Evolutionary conservation across 441 rosid species (phyloP).

Genomic region (Kokia cookei): DNA sequence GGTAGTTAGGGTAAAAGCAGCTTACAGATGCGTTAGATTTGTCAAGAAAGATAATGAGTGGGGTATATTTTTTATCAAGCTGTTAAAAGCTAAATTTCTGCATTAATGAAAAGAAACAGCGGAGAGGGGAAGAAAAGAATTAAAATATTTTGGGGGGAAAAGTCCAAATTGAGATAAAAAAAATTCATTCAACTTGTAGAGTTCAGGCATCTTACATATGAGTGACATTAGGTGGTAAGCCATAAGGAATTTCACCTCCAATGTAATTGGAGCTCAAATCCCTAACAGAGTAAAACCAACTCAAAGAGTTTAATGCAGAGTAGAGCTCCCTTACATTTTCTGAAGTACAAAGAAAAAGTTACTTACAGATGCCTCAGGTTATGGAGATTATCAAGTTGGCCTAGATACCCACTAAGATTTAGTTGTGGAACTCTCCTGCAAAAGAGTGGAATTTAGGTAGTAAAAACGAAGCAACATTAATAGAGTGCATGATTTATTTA

Average conservation of each 20-base stretch:
- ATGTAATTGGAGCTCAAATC: slow-evolving; percentile 78
- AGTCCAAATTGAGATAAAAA: neutral
- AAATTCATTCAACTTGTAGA: neutral
- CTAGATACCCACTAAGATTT: slow-evolving; percentile 63
- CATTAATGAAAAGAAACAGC: neutral
- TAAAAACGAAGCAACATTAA: neutral
- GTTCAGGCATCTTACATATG: slow-evolving; percentile 55
- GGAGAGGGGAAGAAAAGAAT: neutral
- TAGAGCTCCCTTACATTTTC: slow-evolving; percentile 4
- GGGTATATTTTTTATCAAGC: slow-evolving; percentile 61
- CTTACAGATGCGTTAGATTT: slow-evolving; percentile 67
- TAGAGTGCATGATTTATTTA: neutral
- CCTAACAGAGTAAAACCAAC: slow-evolving; percentile 31
- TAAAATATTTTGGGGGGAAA: slow-evolving; percentile 2
- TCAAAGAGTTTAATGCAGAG: slow-evolving; percentile 2
- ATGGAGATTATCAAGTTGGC: slow-evolving; percentile 61
- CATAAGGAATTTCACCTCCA: slow-evolving; percentile 68
- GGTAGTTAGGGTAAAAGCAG: slow-evolving; percentile 12
- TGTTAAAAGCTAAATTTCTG: slow-evolving; percentile 84
- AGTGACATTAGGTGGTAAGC: slow-evolving; percentile 77
- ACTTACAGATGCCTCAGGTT: slow-evolving; percentile 72
- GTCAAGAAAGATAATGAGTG: slow-evolving; percentile 54
- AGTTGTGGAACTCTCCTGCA: slow-evolving; percentile 57
- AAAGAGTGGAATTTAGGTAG: slow-evolving; percentile 6
- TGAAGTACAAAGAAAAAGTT: slow-evolving; percentile 8